Evolutionary conservation across 331 rosid genomes (phyloP).

Genomic region (Erythrophleum ivorense): DNA sequence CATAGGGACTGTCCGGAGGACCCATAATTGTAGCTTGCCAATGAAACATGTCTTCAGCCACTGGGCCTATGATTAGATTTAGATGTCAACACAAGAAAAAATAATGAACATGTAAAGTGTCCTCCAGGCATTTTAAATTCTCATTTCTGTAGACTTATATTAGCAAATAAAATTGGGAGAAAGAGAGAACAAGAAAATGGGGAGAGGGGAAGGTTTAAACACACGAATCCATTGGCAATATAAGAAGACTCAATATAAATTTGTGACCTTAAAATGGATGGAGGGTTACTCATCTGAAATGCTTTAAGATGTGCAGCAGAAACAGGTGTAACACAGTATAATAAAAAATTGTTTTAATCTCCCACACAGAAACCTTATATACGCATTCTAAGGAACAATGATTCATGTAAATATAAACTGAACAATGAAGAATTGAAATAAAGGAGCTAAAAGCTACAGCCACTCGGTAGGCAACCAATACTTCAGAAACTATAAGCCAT

Average conservation of each 20-base stretch:
- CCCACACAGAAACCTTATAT: background rate
- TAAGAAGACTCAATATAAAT: background rate
- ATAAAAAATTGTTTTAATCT: background rate
- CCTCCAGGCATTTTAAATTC: background rate
- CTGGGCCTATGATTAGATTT: conserved; percentile 37
- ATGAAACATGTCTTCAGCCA: conserved; percentile 36
- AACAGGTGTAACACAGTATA: background rate
- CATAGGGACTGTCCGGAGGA: conserved; percentile 47
- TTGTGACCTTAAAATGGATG: background rate
- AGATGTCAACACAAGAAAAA: conserved; percentile 11
- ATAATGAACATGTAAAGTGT: background rate
- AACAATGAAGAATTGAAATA: background rate
- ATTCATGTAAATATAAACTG: background rate
- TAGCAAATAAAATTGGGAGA: background rate
- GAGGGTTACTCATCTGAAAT: conserved; percentile 1
- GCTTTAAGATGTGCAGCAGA: background rate
- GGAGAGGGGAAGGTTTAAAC: background rate
- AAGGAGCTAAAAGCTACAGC: background rate
- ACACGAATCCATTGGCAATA: background rate
- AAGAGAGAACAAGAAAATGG: no score
- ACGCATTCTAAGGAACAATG: background rate
- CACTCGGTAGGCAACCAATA: background rate
- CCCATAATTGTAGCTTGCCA: conserved; percentile 9
- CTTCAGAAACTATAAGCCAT: background rate
- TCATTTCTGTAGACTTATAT: conserved; percentile 4